Conservation (phyloP, 495 filamentous ascomycete genomes). For the Tricharina praecox region DNA sequence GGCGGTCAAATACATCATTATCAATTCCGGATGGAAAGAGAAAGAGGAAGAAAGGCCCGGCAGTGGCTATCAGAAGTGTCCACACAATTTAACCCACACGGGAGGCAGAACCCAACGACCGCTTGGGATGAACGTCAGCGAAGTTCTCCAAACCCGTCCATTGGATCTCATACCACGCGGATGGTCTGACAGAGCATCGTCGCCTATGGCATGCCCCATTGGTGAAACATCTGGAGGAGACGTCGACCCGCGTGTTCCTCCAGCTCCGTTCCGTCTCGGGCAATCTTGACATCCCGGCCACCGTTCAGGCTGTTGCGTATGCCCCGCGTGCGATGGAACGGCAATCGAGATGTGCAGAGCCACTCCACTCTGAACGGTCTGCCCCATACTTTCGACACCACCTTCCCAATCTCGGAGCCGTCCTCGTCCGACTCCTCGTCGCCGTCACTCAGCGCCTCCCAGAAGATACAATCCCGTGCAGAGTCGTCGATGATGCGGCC, state of each 20-base stretch:
- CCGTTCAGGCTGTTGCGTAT: slow-evolving; percentile 93
- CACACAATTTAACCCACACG: too few relatives aligned
- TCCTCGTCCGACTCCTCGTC: slow-evolving; percentile 29
- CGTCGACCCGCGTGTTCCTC: slow-evolving; percentile 67
- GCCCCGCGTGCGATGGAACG: slow-evolving; percentile 80
- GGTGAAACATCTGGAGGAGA: slow-evolving; percentile 62
- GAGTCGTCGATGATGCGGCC: slow-evolving; percentile 89
- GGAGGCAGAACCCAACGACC: too few relatives aligned
- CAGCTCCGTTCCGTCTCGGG: slow-evolving; percentile 84
- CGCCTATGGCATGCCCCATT: neutral
- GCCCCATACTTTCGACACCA: slow-evolving; percentile 50
- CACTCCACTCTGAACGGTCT: slow-evolving; percentile 89
- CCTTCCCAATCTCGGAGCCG: slow-evolving; percentile 24
- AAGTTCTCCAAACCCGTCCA: too few relatives aligned
- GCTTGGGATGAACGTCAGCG: too few relatives aligned
- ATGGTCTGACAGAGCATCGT: too few relatives aligned
- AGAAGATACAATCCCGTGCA: slow-evolving; percentile 85
- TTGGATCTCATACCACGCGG: too few relatives aligned
- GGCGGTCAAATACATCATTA: too few relatives aligned
- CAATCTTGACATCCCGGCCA: slow-evolving; percentile 91
- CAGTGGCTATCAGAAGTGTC: too few relatives aligned
- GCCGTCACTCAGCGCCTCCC: slow-evolving; percentile 60
- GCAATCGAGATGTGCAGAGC: slow-evolving; percentile 69
- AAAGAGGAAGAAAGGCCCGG: too few relatives aligned
- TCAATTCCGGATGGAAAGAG: too few relatives aligned